Conservation (phyloP, 164 flowering plant species). For the Kalanchoe fedtschenkoi region DNA sequence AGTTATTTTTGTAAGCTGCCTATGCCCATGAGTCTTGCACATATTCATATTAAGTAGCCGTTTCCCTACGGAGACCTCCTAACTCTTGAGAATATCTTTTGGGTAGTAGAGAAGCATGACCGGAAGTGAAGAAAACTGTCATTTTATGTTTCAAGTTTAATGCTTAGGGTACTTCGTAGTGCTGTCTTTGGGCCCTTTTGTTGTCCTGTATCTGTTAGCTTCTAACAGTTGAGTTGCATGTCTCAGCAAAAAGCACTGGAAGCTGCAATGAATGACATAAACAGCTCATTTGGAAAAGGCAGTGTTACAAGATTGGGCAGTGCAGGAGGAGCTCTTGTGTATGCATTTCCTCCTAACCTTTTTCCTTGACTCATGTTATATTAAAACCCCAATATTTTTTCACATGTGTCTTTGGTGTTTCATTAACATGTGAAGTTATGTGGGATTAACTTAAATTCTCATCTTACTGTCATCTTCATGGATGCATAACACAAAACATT, state of each 20-base stretch:
- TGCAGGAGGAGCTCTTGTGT: slow-evolving; percentile 98
- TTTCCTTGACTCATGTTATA: not conserved
- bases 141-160: too few relatives aligned
- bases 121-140: too few relatives aligned
- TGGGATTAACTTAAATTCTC: not conserved
- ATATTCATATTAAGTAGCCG: not conserved
- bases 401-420: not conserved
- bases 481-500: not conserved
- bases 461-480: too few relatives aligned
- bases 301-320: slow-evolving; percentile 97
- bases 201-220: too few relatives aligned
- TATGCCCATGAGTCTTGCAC: too few relatives aligned
- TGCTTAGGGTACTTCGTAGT: too few relatives aligned
- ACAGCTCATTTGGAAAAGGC: slow-evolving; percentile 92
- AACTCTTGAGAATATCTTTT: not conserved
- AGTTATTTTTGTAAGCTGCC: too few relatives aligned
- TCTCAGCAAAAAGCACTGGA: slow-evolving; percentile 93
- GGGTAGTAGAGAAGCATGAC: too few relatives aligned
- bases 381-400: not conserved
- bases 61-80: not conserved
- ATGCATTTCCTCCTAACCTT: slow-evolving; percentile 15
- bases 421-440: not conserved
- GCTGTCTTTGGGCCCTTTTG: too few relatives aligned
- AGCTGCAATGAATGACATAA: slow-evolving; percentile 95
- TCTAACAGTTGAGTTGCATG: not conserved